Percentiles rank a stretch among this genome's conserved stretches.
phyloP scores from a whole-genome alignment of 2,329 filamentous ascomycete species.

The Xylariaceae sp. region DNA sequence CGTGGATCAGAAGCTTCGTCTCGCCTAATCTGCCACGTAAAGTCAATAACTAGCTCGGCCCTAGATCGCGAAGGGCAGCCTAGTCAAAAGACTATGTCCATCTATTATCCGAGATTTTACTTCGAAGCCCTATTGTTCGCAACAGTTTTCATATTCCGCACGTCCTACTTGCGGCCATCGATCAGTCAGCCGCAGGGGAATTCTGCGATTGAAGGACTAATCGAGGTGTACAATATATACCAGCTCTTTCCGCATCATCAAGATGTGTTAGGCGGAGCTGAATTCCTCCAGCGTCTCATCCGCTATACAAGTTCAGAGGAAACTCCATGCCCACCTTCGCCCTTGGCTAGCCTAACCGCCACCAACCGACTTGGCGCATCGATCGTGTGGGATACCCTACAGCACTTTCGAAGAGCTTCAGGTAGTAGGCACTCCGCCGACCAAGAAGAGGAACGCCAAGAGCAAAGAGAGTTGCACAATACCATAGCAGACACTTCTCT shows the following conservation, averaged over 20 bases:
- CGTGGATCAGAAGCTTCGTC: slow-evolving; percentile 17
- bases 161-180: slow-evolving; percentile 7
- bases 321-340: neutral
- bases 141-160: slow-evolving; percentile 19
- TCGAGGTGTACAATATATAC: slow-evolving; percentile 17
- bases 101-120: slow-evolving; percentile 16
- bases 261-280: neutral
- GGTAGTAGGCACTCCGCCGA: neutral
- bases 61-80: neutral
- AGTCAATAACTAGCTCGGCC: neutral
- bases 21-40: slow-evolving; percentile 9
- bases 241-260: slow-evolving; percentile 8
- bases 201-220: neutral
- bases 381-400: slow-evolving; percentile 22
- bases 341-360: slow-evolving; percentile 1
- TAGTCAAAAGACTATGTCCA: neutral
- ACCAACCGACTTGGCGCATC: slow-evolving; percentile 25
- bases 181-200: slow-evolving; percentile 5
- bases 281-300: slow-evolving; percentile 14
- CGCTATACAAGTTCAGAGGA: neutral
- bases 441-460: neutral
- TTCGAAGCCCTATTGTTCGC: slow-evolving; percentile 21
- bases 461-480: neutral
- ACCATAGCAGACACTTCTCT: neutral
- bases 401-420: neutral